Base-by-base conservation (phyloP, 768 basidiomycete species). In the Podaxis sp. region DNA sequence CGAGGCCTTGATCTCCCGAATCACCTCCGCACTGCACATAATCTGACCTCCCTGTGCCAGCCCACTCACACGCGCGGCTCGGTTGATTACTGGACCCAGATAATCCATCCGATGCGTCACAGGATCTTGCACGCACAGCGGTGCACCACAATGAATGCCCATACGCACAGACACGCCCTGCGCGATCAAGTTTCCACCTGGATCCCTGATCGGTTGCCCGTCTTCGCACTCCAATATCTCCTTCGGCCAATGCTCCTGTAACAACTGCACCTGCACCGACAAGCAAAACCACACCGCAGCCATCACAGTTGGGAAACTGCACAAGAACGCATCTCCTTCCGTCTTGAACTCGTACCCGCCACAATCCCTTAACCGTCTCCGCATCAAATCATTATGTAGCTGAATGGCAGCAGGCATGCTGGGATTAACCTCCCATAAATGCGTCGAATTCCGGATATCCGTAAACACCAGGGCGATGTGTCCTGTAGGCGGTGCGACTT, bases 321-420 rank as follows among this genome's bases (percentile, higher is more conserved):
- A 95, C 92, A 99, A 96, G 80, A 99, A 99, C 0, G 96, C 88
- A 70, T 98, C 97, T 29, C 97, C 97, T 87, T 99, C 97, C 11
- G 97, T 99, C 77, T 99, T 99, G 70, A 98, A 96, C 76, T 98
- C 94, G 73, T 98, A 99, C 0, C 97, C 97, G 29, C 95, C 95
- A 68, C 95, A 96, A 46, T 90, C 80, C 29, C 96, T 86, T 36
- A 98, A 78, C 64, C 90, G 88, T 5, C 96, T 84, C 22, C 97
- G 87, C 51, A 98, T 81, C 24, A 98, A 80, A 55, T 77, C 82
- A 72, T 98, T 96, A 76, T 99, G 97, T 66, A 94, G 75, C 27
- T 87, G 86, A 82, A 97, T 96, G 2, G 96, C 95, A 0, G 89
- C 90, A 22, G 90, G 87, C 96, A 98, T 99, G 2, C 96, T 95